Percentiles rank a stretch among this genome's conserved stretches.
Conservation (phyloP, 176 grass and related monocot species). For the Avena atlantica region DNA sequence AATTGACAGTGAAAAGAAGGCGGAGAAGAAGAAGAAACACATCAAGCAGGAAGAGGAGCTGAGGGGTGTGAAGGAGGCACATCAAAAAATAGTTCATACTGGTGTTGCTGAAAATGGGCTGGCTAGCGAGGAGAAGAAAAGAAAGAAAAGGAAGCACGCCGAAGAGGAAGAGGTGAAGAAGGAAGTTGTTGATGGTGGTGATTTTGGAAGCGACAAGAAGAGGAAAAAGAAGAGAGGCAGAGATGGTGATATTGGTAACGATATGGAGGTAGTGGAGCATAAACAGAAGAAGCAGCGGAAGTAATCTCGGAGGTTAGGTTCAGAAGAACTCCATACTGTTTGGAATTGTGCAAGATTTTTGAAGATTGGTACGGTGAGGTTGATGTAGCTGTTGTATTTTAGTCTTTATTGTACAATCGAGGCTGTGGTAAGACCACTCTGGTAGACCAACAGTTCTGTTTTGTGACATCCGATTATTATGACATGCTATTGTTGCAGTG, state of each 20-base stretch:
- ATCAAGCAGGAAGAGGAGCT: neutral
- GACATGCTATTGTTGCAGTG: conserved; percentile 20
- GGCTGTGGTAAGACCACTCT: neutral
- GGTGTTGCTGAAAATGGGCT: neutral
- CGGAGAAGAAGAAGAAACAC: neutral
- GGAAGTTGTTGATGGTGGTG: neutral
- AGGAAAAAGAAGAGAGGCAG: conserved; percentile 44
- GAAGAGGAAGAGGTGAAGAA: neutral
- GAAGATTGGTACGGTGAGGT: conserved; percentile 23
- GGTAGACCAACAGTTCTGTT: conserved; percentile 12
- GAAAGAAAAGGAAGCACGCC: neutral
- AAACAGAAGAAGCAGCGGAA: conserved; percentile 53
- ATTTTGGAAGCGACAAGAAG: conserved; percentile 38
- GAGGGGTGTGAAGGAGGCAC: neutral
- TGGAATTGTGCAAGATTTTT: neutral
- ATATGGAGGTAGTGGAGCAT: conserved; percentile 8
- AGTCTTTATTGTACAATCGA: conserved; percentile 9
- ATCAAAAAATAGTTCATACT: neutral
- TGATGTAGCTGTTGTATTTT: conserved; percentile 45
- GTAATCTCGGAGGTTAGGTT: neutral
- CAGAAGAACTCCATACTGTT: neutral
- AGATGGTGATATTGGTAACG: neutral
- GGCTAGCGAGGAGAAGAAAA: neutral
- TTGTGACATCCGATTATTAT: neutral
- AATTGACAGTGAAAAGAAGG: neutral